A percentile compares a stretch with the other conserved stretches of the same genome.
Evolutionary conservation across 2,329 filamentous ascomycete genomes (phyloP).

Genomic region (Ophiostoma quercus): DNA sequence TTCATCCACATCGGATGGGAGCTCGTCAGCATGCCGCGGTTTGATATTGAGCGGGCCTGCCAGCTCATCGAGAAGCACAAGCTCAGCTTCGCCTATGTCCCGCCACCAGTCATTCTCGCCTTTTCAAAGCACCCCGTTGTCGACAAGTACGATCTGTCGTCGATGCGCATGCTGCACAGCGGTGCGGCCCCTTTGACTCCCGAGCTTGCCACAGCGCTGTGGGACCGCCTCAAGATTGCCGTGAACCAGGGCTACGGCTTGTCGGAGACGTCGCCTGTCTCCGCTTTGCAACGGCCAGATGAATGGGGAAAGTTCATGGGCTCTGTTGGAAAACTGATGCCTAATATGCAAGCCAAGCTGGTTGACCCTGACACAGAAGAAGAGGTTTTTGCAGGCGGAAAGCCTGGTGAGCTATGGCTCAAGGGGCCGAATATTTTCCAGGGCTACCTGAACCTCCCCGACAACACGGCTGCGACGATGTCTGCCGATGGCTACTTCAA

Average conservation of each 20-base stretch:
- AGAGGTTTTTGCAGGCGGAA: constrained; percentile 49
- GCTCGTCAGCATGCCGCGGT: constrained; percentile 68
- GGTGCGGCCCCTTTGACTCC: constrained; percentile 79
- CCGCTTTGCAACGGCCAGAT: constrained; percentile 66
- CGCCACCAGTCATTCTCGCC: constrained; percentile 75
- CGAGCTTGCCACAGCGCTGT: constrained; percentile 72
- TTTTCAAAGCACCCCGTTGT: constrained; percentile 75
- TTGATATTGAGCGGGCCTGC: constrained; percentile 77
- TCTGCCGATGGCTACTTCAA: constrained; percentile 79
- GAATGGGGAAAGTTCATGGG: constrained; percentile 75
- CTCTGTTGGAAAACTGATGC: constrained; percentile 69
- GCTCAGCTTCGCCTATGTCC: constrained; percentile 74
- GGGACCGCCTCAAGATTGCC: constrained; percentile 66
- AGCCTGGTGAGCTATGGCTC: constrained; percentile 67
- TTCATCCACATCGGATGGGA: constrained; percentile 60
- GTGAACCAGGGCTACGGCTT: constrained; percentile 93
- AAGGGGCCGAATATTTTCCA: constrained; percentile 75
- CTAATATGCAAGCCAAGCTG: constrained; percentile 77
- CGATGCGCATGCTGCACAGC: constrained; percentile 76
- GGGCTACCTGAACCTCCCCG: constrained; percentile 70
- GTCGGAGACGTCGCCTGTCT: constrained; percentile 77
- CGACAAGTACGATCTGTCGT: constrained; percentile 72
- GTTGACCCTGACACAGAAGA: constrained; percentile 56
- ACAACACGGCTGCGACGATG: constrained; percentile 65
- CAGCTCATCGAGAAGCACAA: constrained; percentile 66